phyloP scores from a whole-genome alignment of 257 asterid genomes.

The Nyctanthes arbortristis region DNA sequence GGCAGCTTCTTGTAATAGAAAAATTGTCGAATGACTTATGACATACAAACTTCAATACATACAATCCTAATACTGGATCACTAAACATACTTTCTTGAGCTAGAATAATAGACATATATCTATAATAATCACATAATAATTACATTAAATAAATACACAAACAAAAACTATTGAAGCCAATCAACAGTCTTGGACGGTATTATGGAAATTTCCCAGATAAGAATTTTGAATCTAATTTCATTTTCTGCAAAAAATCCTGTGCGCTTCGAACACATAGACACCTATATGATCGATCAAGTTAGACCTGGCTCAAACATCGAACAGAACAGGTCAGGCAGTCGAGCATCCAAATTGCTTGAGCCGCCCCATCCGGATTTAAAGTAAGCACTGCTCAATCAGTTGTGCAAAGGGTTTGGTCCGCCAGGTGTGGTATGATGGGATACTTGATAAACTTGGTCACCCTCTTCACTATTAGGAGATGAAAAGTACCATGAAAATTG shows the following conservation, averaged over 20 bases:
- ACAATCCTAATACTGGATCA: no score
- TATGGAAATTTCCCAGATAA: no score
- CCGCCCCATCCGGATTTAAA: no score
- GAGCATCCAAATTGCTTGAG: no score
- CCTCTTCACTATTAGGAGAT: conserved; percentile 22
- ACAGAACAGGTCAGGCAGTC: background rate
- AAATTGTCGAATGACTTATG: background rate
- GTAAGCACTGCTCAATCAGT: conserved; percentile 33
- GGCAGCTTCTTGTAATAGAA: no score
- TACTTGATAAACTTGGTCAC: conserved; percentile 29
- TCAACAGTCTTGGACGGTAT: background rate
- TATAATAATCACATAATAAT: no score
- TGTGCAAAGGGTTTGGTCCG: conserved; percentile 65
- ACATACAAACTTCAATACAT: background rate
- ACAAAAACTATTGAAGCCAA: background rate
- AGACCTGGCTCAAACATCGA: background rate
- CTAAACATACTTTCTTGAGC: background rate
- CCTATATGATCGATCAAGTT: background rate
- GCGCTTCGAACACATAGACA: no score
- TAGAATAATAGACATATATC: background rate
- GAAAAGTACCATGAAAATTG: conserved; percentile 31
- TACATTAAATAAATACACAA: background rate
- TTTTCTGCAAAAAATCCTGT: background rate
- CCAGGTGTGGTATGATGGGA: conserved; percentile 50
- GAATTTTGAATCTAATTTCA: no score